phyloP scores from a whole-genome alignment of 176 grass and related monocot genomes.

The Eleusine coracana region DNA sequence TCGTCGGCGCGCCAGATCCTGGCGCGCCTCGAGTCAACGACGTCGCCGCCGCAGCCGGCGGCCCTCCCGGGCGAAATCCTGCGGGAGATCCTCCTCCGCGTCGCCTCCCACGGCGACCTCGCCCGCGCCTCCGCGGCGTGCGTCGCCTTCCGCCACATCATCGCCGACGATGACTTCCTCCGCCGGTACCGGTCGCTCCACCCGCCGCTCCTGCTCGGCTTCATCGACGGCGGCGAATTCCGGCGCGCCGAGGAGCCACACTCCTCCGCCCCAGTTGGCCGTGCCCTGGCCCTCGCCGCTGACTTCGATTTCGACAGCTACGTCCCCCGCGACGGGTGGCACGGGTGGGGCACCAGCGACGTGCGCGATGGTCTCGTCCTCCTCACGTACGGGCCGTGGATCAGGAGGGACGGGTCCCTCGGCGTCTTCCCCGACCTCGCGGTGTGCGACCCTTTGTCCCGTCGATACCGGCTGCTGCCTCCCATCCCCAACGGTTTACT shows the following conservation, averaged over 20 bases:
- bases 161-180: slow-evolving; percentile 16
- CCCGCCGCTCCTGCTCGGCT: slow-evolving; percentile 5
- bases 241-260: slow-evolving; percentile 1
- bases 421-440: background rate
- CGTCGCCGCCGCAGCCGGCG: background rate
- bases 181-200: slow-evolving; percentile 22
- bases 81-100: slow-evolving; percentile 2
- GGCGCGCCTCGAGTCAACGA: background rate
- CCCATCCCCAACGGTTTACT: background rate
- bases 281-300: background rate
- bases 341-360: background rate
- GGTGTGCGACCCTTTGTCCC: slow-evolving; percentile 35
- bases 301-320: slow-evolving; percentile 18
- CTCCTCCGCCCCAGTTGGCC: background rate
- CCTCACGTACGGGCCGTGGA: background rate
- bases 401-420: background rate
- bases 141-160: background rate
- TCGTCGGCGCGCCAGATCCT: background rate
- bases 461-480: background rate
- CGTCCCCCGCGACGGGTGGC: background rate
- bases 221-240: background rate
- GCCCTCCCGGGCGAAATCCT: background rate
- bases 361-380: background rate
- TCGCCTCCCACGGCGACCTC: slow-evolving; percentile 2
- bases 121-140: background rate